phyloP scores from a whole-genome alignment of 306 rosid genomes.

The Carpinus viminea region DNA sequence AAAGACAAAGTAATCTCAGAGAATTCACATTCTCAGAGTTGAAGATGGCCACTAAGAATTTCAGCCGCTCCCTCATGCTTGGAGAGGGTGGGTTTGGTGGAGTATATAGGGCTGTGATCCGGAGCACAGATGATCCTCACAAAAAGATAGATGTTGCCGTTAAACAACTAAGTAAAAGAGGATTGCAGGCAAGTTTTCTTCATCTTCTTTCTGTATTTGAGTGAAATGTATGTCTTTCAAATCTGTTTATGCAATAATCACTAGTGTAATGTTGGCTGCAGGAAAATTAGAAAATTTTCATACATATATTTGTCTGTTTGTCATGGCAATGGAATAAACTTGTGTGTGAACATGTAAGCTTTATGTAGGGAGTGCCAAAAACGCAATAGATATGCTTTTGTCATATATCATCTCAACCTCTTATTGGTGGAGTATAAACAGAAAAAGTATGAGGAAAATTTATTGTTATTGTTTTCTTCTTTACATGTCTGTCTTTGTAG shows the following conservation, averaged over 20 bases:
- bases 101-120: slow-evolving; percentile 48
- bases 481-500: background rate
- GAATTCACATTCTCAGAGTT: slow-evolving; percentile 58
- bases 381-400: background rate
- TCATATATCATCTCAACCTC: background rate
- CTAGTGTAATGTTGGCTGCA: background rate
- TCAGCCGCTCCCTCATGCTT: slow-evolving; percentile 54
- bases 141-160: slow-evolving; percentile 55
- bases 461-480: background rate
- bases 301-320: background rate
- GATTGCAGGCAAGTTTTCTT: slow-evolving; percentile 57
- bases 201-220: background rate
- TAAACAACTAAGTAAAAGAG: slow-evolving; percentile 63
- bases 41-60: slow-evolving; percentile 59
- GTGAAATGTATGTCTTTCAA: background rate
- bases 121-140: slow-evolving; percentile 34
- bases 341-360: background rate
- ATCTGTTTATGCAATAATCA: background rate
- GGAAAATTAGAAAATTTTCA: background rate
- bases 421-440: background rate
- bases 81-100: slow-evolving; percentile 73
- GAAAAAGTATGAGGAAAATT: background rate
- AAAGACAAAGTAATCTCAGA: slow-evolving; percentile 47
- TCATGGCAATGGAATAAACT: no score
- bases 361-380: background rate